Base-by-base conservation (phyloP, 225 moss, liverwort and hornwort genomes). In the Lunularia cruciata region DNA sequence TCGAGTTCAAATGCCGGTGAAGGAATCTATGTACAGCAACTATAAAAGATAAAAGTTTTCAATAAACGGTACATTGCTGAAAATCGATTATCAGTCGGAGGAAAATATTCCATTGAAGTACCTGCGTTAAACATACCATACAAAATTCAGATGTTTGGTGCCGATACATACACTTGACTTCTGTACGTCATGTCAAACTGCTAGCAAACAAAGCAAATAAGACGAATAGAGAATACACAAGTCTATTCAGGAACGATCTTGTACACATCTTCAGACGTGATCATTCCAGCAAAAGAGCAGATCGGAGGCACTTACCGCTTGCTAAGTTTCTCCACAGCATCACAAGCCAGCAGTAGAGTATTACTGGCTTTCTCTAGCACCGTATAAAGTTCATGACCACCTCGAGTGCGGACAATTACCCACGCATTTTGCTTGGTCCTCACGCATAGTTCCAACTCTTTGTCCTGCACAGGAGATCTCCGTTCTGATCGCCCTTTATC, bases 351-450 rank as follows among this genome's bases (percentile, higher is more conserved):
- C 77, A 94, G 72, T 5, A 90, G 78, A 42, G 88, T 88, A 60
- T 86, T 84, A 53, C 86, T 73, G 32, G 81, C 86, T 52, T 80
- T 84, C 66, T 94, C 93, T 45, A 88, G 90, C 53, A 90, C 87
- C 19, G 78, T 83, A 65, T 88, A 94, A 22, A 90, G 74, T 68
- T 85, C 88, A 67, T 91, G 87, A 47, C 87, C 85, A 31, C 75
- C 78, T 74, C 85, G 84, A 76, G 79, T 81, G 68, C 84, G 81
- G 11, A 89, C 86, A 61, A 87, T 83, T 30, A 94, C 72, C 94
- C 94, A 94, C n/a, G 84, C 83, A 77, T 94, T 90, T 31, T 89
- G 83, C 71, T 89, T 94, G 22, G 86, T 86, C 59, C 94, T 81
- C 72, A 90, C 78, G 79, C 85, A 82, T 15, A 87, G 42, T 67